These are phyloP conservation scores for Oenanthe sinensis DNA, from an alignment of 129 eudicot genomes.

Conservation along the genomic window DNA sequence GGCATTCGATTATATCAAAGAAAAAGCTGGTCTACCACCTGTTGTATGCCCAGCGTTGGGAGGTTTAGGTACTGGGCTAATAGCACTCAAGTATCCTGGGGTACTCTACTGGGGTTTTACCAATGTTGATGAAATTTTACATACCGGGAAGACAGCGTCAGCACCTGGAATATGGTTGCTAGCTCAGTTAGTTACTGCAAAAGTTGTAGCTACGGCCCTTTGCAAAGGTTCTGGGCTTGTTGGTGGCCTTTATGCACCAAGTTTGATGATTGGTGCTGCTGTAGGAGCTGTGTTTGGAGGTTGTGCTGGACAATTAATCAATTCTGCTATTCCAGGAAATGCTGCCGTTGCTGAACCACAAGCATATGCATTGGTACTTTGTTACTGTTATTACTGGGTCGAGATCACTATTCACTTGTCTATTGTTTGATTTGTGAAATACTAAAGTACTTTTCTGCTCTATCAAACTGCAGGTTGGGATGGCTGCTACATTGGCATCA, in stretches of 20 bases:
- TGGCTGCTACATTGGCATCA: conserved; percentile 99
- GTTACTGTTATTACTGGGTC: not conserved
- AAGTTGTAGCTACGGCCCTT: conserved; percentile 93
- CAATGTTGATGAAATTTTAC: conserved; percentile 93
- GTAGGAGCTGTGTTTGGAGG: conserved; percentile 99
- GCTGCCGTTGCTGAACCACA: conserved; percentile 97
- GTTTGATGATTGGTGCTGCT: conserved; percentile 98
- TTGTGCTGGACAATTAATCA: conserved; percentile 71
- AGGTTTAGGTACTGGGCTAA: conserved; percentile 88
- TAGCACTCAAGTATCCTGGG: conserved; percentile 94
- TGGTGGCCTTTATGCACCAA: conserved; percentile 97
- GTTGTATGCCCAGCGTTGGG: conserved; percentile 95
- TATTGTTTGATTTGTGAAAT: conserved; percentile 1
- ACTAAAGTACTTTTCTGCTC: conserved; percentile 3
- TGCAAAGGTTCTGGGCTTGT: conserved; percentile 97
- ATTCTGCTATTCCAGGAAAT: conserved; percentile 90
- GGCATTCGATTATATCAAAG: conserved; percentile 64
- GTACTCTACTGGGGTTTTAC: conserved; percentile 94
- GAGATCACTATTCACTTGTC: not conserved
- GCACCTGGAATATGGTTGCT: conserved; percentile 98
- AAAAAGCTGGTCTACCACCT: conserved; percentile 65
- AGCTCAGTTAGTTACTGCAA: conserved; percentile 88
- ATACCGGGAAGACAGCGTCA: conserved; percentile 90
- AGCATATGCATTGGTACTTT: conserved; percentile 89
- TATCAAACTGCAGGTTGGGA: conserved; percentile 67